Conservation (phyloP, 2,329 filamentous ascomycete genomes). For the Raffaelea albimanens region DNA sequence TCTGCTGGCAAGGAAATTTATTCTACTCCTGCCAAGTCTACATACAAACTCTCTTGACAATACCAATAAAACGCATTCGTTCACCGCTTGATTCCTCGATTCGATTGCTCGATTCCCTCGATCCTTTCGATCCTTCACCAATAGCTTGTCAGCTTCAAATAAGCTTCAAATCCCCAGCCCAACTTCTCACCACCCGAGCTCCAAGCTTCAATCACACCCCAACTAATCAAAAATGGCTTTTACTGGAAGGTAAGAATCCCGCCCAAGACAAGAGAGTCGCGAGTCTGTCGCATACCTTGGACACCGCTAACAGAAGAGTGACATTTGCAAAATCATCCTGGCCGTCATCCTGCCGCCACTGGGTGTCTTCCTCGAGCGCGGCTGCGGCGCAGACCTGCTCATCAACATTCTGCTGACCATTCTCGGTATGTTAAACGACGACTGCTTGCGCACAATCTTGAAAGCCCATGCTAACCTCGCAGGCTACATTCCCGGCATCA, state of each 20-base stretch:
- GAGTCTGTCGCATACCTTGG: neutral
- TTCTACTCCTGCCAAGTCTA: too few species aligned
- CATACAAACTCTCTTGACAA: too few species aligned
- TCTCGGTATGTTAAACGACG: slow-evolving; percentile 38
- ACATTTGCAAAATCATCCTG: slow-evolving; percentile 65
- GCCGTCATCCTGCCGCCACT: slow-evolving; percentile 83
- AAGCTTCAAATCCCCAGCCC: too few species aligned
- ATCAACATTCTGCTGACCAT: slow-evolving; percentile 90
- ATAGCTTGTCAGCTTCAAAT: too few species aligned
- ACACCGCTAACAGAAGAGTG: slow-evolving; percentile 18
- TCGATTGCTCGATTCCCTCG: too few species aligned
- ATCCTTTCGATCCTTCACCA: too few species aligned
- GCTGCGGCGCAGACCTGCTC: slow-evolving; percentile 76
- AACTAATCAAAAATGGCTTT: slow-evolving; percentile 45
- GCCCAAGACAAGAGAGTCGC: neutral
- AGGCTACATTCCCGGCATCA: slow-evolving; percentile 68
- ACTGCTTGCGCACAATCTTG: too few species aligned
- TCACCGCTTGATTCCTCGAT: too few species aligned
- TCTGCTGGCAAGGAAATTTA: neutral
- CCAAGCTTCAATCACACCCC: too few species aligned
- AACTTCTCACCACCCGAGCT: too few species aligned
- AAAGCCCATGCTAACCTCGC: neutral
- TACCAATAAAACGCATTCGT: too few species aligned
- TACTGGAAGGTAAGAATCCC: slow-evolving; percentile 44
- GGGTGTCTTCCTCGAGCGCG: slow-evolving; percentile 89